These are phyloP conservation scores for Sphaerostilbella broomeana DNA, from an alignment of 2,329 filamentous ascomycete genomes.

Conservation along the genomic window DNA sequence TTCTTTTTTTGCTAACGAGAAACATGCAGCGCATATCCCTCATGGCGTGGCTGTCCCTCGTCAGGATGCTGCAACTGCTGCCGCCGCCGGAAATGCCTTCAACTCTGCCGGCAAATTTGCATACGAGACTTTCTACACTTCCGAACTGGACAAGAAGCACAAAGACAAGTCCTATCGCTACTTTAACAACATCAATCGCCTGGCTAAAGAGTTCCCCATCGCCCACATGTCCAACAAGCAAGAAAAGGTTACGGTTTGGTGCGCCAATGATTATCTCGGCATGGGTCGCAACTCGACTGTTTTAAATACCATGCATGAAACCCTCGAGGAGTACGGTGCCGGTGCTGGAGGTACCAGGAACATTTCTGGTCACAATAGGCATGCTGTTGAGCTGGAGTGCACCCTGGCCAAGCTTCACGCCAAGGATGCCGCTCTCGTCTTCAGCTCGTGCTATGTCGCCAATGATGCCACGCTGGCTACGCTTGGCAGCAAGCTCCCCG, in stretches of 20 bases:
- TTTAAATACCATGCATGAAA: conserved; percentile 87
- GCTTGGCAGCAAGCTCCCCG: conserved; percentile 90
- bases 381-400: conserved; percentile 77
- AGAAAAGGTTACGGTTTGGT: conserved; percentile 94
- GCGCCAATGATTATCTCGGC: conserved; percentile 96
- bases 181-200: conserved; percentile 99
- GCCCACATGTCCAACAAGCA: conserved; percentile 81
- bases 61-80: conserved; percentile 13
- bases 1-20: too few relatives aligned
- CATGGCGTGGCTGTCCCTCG: conserved; percentile 15
- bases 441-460: conserved; percentile 96
- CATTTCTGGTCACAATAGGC: conserved; percentile 95
- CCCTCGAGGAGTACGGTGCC: conserved; percentile 87
- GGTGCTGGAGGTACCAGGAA: conserved; percentile 94
- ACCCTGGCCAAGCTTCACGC: conserved; percentile 82
- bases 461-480: conserved; percentile 97
- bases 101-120: conserved; percentile 60
- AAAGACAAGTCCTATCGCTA: conserved; percentile 99
- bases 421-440: conserved; percentile 87
- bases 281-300: conserved; percentile 92
- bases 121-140: conserved; percentile 83
- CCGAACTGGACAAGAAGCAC: conserved; percentile 95
- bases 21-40: conserved; percentile 19
- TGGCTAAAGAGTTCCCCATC: conserved; percentile 91
- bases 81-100: conserved; percentile 15